Base-by-base conservation (phyloP, 306 rosid genomes). In the Corylus americana region DNA sequence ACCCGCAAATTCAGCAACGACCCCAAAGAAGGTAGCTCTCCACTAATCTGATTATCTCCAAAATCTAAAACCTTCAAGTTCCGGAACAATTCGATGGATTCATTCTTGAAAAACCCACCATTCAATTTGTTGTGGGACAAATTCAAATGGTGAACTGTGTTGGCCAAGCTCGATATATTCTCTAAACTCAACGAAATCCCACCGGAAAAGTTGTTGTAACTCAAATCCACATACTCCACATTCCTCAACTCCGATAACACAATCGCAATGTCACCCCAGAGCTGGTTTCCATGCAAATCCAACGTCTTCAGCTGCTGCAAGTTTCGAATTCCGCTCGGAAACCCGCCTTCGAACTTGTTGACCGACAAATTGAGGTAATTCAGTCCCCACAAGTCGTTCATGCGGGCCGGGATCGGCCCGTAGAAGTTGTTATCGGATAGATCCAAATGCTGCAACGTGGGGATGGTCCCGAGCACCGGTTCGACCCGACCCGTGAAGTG, bases 351-450 rank as follows among this genome's bases (percentile, higher is more conserved):
- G 86, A 92, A 95, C 0, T 20, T 16, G 71, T 95, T 92, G 2
- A 5, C 42, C 0, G 98, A 92, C 83, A 95, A 80, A 87, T 95
- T 93, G 58, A 95, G 95, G 77, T 90, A 81, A 78, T 84, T 87
- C 48, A 95, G 79, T 1, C 80, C 91, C 93, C 94, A 95, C 0
- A 95, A 84, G 20, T 87, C 92, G 78, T 86, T 91, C 87, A 95
- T 88, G 90, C 95, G 90, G 10, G 86, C 90, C 0, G 98, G 97
- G 78, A 95, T 90, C 80, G 98, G 98, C 0, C 98, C 98, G 74
- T 90, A 91, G 87, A 95, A 95, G 7, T 69, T 27, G 85, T 95
- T 95, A 12, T 67, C 8, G 0, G 98, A 95, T 55, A 95, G 97
- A 95, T 95, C 98, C 87, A 95, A 87, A 84, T 84, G 89, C 87